phyloP scores from a whole-genome alignment of 352 stramenopile species.

The Phytophthora melonis region DNA sequence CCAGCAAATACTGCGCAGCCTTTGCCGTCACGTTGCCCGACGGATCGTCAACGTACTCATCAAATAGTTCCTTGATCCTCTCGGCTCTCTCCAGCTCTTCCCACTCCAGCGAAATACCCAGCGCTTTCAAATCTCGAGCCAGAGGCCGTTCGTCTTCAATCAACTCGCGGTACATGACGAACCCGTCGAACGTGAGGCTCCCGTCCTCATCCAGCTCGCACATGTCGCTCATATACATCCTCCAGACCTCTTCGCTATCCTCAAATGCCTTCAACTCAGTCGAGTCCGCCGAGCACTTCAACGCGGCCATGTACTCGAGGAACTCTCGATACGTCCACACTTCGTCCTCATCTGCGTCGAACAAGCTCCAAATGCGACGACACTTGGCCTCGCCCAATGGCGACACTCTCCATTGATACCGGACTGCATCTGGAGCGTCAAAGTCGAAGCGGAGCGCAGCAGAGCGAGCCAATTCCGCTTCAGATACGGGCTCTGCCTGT shows the following conservation, averaged over 20 bases:
- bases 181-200: slow-evolving; percentile 67
- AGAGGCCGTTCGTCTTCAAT: slow-evolving; percentile 57
- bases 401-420: slow-evolving; percentile 50
- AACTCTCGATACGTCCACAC: slow-evolving; percentile 71
- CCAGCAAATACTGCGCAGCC: slow-evolving; percentile 60
- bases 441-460: slow-evolving; percentile 53
- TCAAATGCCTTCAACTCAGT: slow-evolving; percentile 47
- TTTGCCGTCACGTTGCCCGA: slow-evolving; percentile 45
- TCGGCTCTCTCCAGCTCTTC: slow-evolving; percentile 34
- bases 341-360: slow-evolving; percentile 65
- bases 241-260: slow-evolving; percentile 57
- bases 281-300: slow-evolving; percentile 33
- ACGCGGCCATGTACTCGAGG: slow-evolving; percentile 58
- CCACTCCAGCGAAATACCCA: slow-evolving; percentile 59
- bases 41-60: slow-evolving; percentile 56
- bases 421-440: slow-evolving; percentile 47
- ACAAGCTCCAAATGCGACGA: slow-evolving; percentile 53
- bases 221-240: slow-evolving; percentile 72
- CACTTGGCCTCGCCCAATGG: slow-evolving; percentile 62
- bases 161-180: slow-evolving; percentile 60
- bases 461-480: slow-evolving; percentile 24
- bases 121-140: slow-evolving; percentile 43
- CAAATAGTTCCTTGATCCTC: slow-evolving; percentile 43
- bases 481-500: slow-evolving; percentile 24
- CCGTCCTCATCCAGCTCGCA: slow-evolving; percentile 50